A percentile compares a stretch with the other conserved stretches of the same genome.
Conservation (phyloP, 495 filamentous ascomycete species). For the Daldinia vernicosa region DNA sequence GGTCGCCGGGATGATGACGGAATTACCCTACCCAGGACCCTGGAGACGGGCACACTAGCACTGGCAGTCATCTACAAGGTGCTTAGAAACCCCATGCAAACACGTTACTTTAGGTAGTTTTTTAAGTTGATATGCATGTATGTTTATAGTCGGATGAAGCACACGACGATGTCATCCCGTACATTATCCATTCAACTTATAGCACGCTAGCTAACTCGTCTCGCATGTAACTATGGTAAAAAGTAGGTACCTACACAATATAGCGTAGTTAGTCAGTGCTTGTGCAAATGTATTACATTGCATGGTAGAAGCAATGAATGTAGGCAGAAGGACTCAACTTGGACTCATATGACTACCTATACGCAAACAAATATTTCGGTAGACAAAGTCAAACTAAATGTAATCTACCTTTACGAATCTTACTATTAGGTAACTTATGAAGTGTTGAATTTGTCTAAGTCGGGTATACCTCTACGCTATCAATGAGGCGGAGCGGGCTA, state of each 20-base stretch:
- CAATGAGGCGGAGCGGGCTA: background rate
- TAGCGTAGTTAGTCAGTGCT: background rate
- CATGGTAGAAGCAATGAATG: background rate
- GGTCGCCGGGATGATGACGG: conserved; percentile 42
- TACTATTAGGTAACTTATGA: background rate
- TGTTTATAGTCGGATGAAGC: background rate
- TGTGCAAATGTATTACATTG: background rate
- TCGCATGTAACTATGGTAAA: background rate
- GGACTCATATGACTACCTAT: background rate
- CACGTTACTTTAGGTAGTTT: background rate
- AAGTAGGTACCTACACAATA: no score
- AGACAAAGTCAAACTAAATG: background rate
- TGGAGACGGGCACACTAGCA: conserved; percentile 31
- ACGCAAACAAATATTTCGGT: conserved; percentile 6
- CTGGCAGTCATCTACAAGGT: conserved; percentile 4
- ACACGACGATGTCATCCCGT: background rate
- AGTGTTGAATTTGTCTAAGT: background rate
- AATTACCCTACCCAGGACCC: conserved; percentile 34
- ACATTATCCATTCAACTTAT: background rate
- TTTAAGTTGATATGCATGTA: no score
- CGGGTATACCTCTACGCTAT: background rate
- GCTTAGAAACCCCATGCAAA: background rate
- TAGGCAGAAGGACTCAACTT: background rate
- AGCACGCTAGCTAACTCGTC: background rate
- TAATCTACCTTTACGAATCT: background rate